phyloP scores from a whole-genome alignment of 2,329 filamentous ascomycete species.

The Hypoxylon sp. region DNA sequence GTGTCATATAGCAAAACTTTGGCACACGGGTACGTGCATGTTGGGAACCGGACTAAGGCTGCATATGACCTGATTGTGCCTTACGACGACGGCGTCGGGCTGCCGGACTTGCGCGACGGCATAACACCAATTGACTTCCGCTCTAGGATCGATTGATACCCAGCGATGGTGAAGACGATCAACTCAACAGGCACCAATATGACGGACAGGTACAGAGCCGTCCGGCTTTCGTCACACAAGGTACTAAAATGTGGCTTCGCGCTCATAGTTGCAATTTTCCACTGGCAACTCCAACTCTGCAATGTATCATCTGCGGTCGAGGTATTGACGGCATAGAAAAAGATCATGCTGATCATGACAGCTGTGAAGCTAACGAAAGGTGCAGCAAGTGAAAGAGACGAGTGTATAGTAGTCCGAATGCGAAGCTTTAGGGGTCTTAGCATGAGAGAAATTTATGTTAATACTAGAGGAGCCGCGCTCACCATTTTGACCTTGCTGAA shows the following conservation, averaged over 20 bases:
- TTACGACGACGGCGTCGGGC: constrained; percentile 48
- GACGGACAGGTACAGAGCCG: constrained; percentile 68
- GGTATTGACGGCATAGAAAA: constrained; percentile 71
- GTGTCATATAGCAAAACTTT: constrained; percentile 17
- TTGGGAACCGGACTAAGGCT: constrained; percentile 7
- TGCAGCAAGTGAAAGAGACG: constrained; percentile 57
- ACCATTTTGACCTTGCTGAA: constrained; percentile 66
- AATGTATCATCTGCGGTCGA: constrained; percentile 69
- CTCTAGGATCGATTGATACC: constrained; percentile 62
- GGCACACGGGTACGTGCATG: constrained; percentile 22
- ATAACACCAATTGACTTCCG: constrained; percentile 53
- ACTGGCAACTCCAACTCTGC: constrained; percentile 75
- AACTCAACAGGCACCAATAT: constrained; percentile 71
- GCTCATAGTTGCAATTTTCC: constrained; percentile 68
- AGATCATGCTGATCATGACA: constrained; percentile 67
- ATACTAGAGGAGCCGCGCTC: constrained; percentile 52
- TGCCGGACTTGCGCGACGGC: constrained; percentile 48
- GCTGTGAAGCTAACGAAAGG: constrained; percentile 62
- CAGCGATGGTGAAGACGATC: constrained; percentile 63
- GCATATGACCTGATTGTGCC: neutral
- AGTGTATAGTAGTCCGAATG: constrained; percentile 55
- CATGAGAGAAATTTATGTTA: neutral
- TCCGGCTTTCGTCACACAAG: constrained; percentile 70
- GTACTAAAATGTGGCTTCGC: constrained; percentile 68
- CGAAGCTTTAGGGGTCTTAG: constrained; percentile 58